These are phyloP conservation scores for Podila minutissima DNA, from an alignment of 192 early-diverging fungal species.

Conservation along the genomic window DNA sequence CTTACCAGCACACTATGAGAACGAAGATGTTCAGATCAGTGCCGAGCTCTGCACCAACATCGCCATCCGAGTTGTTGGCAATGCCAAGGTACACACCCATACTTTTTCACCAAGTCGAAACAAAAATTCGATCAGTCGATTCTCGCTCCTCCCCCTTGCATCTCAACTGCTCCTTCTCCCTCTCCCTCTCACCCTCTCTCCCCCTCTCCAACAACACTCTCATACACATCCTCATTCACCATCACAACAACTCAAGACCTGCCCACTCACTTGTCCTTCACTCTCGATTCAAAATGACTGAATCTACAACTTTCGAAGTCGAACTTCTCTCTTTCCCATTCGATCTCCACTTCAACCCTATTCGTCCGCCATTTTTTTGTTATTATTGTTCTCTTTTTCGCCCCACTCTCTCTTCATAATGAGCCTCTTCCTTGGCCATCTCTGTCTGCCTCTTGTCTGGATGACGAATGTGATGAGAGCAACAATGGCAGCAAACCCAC, in stretches of 20 bases:
- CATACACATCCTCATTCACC: neutral
- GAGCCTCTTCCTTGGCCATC: neutral
- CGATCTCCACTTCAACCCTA: neutral
- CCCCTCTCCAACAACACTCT: neutral
- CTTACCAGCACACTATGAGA: slow-evolving; percentile 39
- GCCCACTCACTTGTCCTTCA: neutral
- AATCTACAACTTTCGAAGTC: neutral
- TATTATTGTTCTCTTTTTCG: neutral
- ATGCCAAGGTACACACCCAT: slow-evolving; percentile 31
- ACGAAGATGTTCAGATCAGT: slow-evolving; percentile 51
- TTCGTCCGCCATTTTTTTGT: neutral
- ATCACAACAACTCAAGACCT: neutral
- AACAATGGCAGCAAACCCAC: no score
- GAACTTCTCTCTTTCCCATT: neutral
- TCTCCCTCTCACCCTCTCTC: neutral
- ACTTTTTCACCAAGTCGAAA: no score
- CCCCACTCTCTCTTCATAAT: neutral
- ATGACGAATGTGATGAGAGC: no score
- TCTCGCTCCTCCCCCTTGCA: neutral
- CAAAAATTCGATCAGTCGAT: no score
- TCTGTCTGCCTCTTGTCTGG: no score
- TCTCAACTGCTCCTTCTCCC: neutral
- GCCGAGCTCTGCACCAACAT: slow-evolving; percentile 50
- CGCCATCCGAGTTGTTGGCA: slow-evolving; percentile 36
- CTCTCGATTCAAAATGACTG: neutral